These are phyloP conservation scores for Brassica napus DNA, from an alignment of 345 rosid genomes.

Conservation along the genomic window Da-Ae NC_063446.1:33038501-33039000, in stretches of 20 bases:
- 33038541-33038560: conserved; percentile 4
- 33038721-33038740: neutral
- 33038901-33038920: neutral
- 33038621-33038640: neutral
- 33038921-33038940: neutral
- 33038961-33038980: neutral
- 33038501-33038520: conserved; percentile 22
- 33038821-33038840: neutral
- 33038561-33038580: neutral
- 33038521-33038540: neutral
- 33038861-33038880: neutral
- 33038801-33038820: neutral
- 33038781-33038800: neutral
- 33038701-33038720: neutral
- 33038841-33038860: neutral
- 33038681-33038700: neutral
- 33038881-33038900: neutral
- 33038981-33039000: conserved; percentile 12
- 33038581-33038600: neutral
- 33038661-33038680: neutral
- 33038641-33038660: neutral
- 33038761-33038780: neutral
- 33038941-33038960: neutral
- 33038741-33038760: neutral
- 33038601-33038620: neutral